Percentiles rank a stretch among this genome's conserved stretches.
These are phyloP conservation scores for Termitomyces bulborhizus DNA, from an alignment of 768 basidiomycete species.

Conservation along the genomic window DNA sequence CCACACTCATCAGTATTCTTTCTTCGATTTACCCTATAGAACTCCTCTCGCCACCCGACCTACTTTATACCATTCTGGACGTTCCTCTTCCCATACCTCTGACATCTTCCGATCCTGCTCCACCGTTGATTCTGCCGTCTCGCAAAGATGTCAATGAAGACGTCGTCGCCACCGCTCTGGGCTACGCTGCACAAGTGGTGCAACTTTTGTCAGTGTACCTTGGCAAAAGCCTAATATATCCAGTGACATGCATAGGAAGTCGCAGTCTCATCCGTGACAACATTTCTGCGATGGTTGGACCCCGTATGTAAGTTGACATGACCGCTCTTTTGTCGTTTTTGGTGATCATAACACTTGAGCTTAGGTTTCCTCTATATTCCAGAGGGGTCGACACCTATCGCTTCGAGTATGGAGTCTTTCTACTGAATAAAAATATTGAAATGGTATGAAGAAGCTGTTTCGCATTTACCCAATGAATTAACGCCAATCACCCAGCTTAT, in stretches of 20 bases:
- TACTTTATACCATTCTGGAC: conserved; percentile 84
- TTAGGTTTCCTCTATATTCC: conserved; percentile 91
- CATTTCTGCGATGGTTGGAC: conserved; percentile 93
- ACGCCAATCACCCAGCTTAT: conserved; percentile 56
- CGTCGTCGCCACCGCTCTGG: conserved; percentile 80
- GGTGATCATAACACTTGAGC: conserved; percentile 4
- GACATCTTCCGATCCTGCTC: conserved; percentile 70
- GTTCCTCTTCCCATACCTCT: conserved; percentile 90
- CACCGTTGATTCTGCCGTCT: conserved; percentile 64
- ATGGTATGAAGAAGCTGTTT: conserved; percentile 45
- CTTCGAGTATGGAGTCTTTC: conserved; percentile 95
- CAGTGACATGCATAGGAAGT: conserved; percentile 86
- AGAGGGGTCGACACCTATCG: conserved; percentile 94
- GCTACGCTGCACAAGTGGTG: conserved; percentile 84
- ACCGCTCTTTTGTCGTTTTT: neutral
- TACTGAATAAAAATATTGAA: conserved; percentile 97
- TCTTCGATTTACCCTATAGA: conserved; percentile 86
- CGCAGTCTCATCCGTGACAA: conserved; percentile 87
- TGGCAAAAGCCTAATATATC: conserved; percentile 75
- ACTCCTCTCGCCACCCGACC: conserved; percentile 71
- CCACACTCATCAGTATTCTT: conserved; percentile 62
- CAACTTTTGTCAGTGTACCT: conserved; percentile 77
- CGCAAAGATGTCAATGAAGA: conserved; percentile 79
- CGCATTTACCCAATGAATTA: conserved; percentile 7
- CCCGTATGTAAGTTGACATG: conserved; percentile 65